Percentiles rank a stretch among this genome's conserved stretches.
These are phyloP conservation scores for Solanum pinnatisectum DNA, from an alignment of 257 asterid genomes.

Conservation along the genomic window DNA sequence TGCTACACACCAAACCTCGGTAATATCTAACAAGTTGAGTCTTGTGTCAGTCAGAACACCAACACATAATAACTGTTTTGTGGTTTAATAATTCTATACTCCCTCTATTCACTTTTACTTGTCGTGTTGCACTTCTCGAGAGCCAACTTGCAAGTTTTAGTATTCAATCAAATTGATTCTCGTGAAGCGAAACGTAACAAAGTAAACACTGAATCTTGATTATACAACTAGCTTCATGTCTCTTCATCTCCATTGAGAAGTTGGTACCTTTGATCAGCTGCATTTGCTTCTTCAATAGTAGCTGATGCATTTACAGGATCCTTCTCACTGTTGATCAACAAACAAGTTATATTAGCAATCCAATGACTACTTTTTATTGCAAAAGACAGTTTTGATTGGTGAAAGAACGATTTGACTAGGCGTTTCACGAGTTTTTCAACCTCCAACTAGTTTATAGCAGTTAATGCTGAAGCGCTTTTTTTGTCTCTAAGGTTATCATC, in stretches of 20 bases:
- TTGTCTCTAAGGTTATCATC: not conserved
- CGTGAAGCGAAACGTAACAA: not conserved
- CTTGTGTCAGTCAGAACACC: not conserved
- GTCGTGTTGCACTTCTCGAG: not conserved
- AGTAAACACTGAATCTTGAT: not conserved
- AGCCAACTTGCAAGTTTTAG: not conserved
- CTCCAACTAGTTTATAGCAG: too few relatives aligned
- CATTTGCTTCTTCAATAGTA: constrained; percentile 12
- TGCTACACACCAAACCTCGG: not conserved
- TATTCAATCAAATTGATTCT: not conserved
- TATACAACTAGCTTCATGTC: not conserved
- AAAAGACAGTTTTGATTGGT: not conserved
- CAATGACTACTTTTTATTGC: not conserved
- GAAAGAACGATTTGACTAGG: not conserved
- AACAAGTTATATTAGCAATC: not conserved
- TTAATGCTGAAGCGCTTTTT: too few relatives aligned
- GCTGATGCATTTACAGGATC: not conserved
- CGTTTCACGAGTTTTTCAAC: not conserved
- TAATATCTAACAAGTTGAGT: not conserved
- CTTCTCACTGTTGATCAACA: constrained; percentile 24
- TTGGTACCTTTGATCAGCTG: constrained; percentile 3
- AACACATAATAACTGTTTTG: not conserved
- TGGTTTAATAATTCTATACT: too few relatives aligned
- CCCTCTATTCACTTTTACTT: not conserved
- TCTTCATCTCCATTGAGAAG: constrained; percentile 41